A percentile compares a stretch with the other conserved stretches of the same genome.
Conservation (phyloP, 106 monocot genomes). For the Acorus gramineus region DNA sequence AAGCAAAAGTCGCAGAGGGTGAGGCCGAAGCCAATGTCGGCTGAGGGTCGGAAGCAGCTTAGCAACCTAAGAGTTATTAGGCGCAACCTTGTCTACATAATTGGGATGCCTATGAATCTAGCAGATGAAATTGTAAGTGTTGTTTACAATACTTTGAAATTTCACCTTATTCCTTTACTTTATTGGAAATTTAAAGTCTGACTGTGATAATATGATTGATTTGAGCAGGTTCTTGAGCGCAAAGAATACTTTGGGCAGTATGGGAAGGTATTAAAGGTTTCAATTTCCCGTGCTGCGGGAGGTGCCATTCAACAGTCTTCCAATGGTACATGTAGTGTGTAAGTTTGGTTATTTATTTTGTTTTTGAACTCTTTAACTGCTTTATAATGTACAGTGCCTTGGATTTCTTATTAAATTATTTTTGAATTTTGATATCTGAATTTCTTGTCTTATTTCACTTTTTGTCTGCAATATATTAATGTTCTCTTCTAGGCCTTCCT, state of each 20-base stretch:
- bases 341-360: background rate
- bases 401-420: too few relatives aligned
- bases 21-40: background rate
- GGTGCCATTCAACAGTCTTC: constrained; percentile 3
- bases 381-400: too few relatives aligned
- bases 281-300: constrained; percentile 1
- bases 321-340: background rate
- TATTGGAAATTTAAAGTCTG: too few relatives aligned
- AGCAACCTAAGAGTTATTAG: constrained; percentile 19
- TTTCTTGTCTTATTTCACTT: too few relatives aligned
- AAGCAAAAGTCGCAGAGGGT: constrained; percentile 23
- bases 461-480: too few relatives aligned
- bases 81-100: constrained; percentile 34
- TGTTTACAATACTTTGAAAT: background rate
- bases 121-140: constrained; percentile 28
- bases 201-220: too few relatives aligned
- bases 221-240: constrained; percentile 27
- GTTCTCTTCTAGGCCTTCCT: too few relatives aligned
- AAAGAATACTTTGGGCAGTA: constrained; percentile 49
- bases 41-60: constrained; percentile 10
- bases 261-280: constrained; percentile 30
- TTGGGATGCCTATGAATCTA: constrained; percentile 28
- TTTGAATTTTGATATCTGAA: too few relatives aligned
- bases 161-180: too few relatives aligned
- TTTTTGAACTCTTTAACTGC: too few relatives aligned